phyloP scores from a whole-genome alignment of 208 protist species.

The Trypanosoma brucei region DNA sequence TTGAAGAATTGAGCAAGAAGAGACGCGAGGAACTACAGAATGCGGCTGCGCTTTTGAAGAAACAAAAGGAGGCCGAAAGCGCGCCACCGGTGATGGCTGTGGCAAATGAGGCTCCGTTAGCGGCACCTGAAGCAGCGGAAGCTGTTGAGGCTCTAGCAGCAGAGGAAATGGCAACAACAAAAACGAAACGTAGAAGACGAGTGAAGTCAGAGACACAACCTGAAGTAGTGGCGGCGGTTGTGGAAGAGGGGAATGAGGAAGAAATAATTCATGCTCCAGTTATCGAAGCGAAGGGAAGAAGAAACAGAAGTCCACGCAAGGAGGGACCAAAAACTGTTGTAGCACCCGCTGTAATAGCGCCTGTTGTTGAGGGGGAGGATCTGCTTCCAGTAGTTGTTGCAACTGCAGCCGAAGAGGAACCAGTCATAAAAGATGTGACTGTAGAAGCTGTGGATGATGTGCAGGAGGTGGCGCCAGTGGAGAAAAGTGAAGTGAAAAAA shows the following conservation, averaged over 20 bases:
- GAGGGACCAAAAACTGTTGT: not conserved
- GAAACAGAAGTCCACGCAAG: not conserved
- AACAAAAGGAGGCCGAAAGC: not conserved
- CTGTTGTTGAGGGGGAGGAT: not conserved
- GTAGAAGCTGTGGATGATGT: not conserved
- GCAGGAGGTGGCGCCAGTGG: not conserved
- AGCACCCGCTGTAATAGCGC: not conserved
- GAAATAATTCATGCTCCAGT: not conserved
- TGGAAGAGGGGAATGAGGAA: not conserved
- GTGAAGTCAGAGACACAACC: not conserved
- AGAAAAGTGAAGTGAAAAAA: not conserved
- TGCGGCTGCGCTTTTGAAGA: not conserved
- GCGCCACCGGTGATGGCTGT: too few relatives aligned
- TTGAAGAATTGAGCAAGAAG: slow-evolving; percentile 12
- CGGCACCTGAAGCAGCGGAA: not conserved
- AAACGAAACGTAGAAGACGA: not conserved
- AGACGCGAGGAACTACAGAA: not conserved
- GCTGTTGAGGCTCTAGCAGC: not conserved
- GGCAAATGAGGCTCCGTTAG: not conserved
- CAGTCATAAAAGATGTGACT: not conserved
- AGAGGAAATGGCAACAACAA: not conserved
- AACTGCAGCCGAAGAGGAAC: not conserved
- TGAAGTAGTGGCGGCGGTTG: slow-evolving; percentile 2
- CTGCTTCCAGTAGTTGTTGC: not conserved
- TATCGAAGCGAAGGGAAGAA: not conserved